phyloP scores from a whole-genome alignment of 495 filamentous ascomycete genomes.

The Penicillium malachiteum region DNA sequence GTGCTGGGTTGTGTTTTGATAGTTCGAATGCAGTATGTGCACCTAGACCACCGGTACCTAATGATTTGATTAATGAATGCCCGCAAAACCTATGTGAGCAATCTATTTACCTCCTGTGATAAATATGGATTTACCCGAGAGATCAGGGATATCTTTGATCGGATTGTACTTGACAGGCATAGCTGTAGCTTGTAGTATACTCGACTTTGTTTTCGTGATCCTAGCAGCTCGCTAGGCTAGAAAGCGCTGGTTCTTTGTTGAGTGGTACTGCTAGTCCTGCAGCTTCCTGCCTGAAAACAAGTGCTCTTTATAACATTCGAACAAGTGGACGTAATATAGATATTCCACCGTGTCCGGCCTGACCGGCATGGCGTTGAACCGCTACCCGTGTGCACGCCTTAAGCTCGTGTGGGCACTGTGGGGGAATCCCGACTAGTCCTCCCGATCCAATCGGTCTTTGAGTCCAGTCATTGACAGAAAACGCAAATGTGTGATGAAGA shows the following conservation, averaged over 20 bases:
- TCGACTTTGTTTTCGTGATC: background rate
- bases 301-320: background rate
- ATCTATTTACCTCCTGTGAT: background rate
- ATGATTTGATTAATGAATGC: background rate
- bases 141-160: background rate
- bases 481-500: no score
- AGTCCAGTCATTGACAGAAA: no score
- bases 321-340: background rate
- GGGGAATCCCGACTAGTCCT: background rate
- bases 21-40: background rate
- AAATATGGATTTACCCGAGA: background rate
- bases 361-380: background rate
- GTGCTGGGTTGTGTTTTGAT: background rate
- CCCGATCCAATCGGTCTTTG: background rate
- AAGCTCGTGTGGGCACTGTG: background rate
- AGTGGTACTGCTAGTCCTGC: no score
- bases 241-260: background rate
- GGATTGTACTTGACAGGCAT: background rate
- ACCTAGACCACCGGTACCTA: conserved; percentile 1
- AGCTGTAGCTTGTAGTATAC: background rate
- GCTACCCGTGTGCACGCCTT: background rate
- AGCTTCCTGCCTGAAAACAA: no score
- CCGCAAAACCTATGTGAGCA: background rate
- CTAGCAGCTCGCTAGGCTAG: no score
- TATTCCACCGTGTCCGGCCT: background rate